Evolutionary conservation across 192 early-diverging fungal species (phyloP).

Genomic region (Mortierella hygrophila): DNA sequence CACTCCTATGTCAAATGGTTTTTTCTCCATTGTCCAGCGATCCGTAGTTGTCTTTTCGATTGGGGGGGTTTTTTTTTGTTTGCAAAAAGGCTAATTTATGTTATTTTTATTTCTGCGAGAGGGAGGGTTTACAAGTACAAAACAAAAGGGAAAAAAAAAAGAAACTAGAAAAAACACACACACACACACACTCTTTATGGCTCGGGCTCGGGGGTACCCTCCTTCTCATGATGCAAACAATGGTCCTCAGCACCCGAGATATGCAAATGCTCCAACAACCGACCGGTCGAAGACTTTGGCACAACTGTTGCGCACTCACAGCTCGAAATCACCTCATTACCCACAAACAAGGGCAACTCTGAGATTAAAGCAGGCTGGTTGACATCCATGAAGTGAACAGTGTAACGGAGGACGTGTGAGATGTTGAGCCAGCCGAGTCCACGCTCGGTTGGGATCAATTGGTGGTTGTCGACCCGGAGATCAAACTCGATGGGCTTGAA

Average conservation of each 20-base stretch:
- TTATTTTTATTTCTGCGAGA: background rate
- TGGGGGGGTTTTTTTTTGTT: conserved; percentile 6
- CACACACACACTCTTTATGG: background rate
- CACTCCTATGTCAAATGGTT: background rate
- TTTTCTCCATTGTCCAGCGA: background rate
- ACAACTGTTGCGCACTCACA: background rate
- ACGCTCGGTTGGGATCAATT: conserved; percentile 47
- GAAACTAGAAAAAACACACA: background rate
- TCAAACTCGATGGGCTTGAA: conserved; percentile 42
- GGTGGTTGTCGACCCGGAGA: conserved; percentile 46
- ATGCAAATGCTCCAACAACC: conserved; percentile 16
- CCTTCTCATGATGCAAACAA: conserved; percentile 22
- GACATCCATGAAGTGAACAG: conserved; percentile 43
- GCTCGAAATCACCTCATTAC: conserved; percentile 33
- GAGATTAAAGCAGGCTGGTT: conserved; percentile 20
- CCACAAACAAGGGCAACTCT: conserved; percentile 45
- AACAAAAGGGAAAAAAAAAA: background rate
- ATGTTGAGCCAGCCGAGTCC: conserved; percentile 46
- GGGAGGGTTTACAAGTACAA: background rate
- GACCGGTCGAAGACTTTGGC: conserved; percentile 10
- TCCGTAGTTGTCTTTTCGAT: background rate
- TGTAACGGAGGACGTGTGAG: conserved; percentile 45
- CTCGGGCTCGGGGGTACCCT: conserved; percentile 41
- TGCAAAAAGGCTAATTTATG: background rate
- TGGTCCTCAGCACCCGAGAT: conserved; percentile 34